These are phyloP conservation scores for Cordyceps tenuipes DNA, from an alignment of 2,329 filamentous ascomycete genomes.

Conservation along the genomic window DNA sequence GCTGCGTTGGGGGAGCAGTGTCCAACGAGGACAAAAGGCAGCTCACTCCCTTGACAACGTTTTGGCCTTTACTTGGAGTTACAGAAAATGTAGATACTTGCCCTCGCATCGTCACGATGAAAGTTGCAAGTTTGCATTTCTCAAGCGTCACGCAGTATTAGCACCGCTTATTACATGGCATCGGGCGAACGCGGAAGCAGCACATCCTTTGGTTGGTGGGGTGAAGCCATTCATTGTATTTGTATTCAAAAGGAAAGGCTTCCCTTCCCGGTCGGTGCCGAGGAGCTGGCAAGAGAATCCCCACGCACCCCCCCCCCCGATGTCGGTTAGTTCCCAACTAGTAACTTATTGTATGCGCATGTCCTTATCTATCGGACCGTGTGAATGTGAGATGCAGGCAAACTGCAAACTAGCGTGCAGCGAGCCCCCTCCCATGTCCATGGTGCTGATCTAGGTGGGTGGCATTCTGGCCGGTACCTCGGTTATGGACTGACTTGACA, in stretches of 20 bases:
- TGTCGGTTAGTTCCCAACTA: not conserved
- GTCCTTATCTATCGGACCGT: conserved; percentile 7
- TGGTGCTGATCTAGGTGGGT: not conserved
- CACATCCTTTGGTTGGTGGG: not conserved
- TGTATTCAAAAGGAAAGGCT: not conserved
- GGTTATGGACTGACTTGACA: not conserved
- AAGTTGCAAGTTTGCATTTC: too few relatives aligned
- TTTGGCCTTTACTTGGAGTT: too few relatives aligned
- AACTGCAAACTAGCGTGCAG: not conserved
- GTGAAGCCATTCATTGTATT: too few relatives aligned
- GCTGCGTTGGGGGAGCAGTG: too few relatives aligned
- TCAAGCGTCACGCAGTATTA: not conserved
- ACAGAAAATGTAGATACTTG: too few relatives aligned
- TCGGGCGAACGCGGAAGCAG: conserved; percentile 4
- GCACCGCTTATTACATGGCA: not conserved
- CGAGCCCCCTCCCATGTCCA: not conserved
- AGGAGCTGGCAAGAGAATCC: not conserved
- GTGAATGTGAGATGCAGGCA: not conserved
- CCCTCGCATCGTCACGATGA: too few relatives aligned
- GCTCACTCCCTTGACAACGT: too few relatives aligned
- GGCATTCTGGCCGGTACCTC: conserved; percentile 2
- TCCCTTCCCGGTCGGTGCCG: not conserved
- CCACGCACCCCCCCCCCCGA: not conserved
- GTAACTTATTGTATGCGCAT: not conserved
- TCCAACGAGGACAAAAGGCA: too few relatives aligned